Evolutionary conservation across 768 basidiomycete genomes (phyloP), one percentile per base, ranked within the genome.

Genomic region (Pulveroboletus sp.): DNA sequence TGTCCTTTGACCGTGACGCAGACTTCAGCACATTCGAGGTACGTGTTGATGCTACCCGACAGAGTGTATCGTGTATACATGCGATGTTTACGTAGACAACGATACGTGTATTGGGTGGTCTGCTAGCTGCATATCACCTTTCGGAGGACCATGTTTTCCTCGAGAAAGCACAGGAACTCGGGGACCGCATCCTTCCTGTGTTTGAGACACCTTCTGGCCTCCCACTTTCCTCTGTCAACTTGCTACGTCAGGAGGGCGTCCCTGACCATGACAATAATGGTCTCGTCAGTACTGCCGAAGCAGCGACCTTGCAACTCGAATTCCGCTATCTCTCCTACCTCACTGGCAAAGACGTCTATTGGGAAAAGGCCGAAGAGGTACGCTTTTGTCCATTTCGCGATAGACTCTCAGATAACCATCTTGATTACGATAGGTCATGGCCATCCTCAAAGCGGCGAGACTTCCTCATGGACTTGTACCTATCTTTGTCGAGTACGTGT

Each of bases 11-110:
- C 17, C 75, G 81, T 15, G 84, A 93, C 59, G 90, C 75, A 33
- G 69, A 76, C 28, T 89, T 88, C 65, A 96, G 84, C 65, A 93
- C 90, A 0, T 98, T 98, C 59, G 94, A 97, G 77, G 93, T 90
- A 54, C 38, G 82, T 53, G 42, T 17, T 39, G 35, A 28, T 43
- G 36, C 40, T 36, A 36, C 18, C 30, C 39, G 21, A 35, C 21
- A 13, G 43, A 13, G n/a, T 7, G 28, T 42, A 30, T 39, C 7
- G 17, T 36, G 38, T 38, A 36, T 18, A 35, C 49, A 49, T 49
- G 51, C n/a, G 43, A 47, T 36, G 30, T 53, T 35, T 39, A 36
- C 41, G 11, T 54, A 94, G 91, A 93, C 89, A 1, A 96, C 93
- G 0, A 97, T 96, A 46, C 84, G 94, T 21, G 80, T 95, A 1